Evolutionary conservation across 306 rosid species (phyloP), one percentile per base, ranked within the genome.

Genomic region (Cicer judaicum): DNA sequence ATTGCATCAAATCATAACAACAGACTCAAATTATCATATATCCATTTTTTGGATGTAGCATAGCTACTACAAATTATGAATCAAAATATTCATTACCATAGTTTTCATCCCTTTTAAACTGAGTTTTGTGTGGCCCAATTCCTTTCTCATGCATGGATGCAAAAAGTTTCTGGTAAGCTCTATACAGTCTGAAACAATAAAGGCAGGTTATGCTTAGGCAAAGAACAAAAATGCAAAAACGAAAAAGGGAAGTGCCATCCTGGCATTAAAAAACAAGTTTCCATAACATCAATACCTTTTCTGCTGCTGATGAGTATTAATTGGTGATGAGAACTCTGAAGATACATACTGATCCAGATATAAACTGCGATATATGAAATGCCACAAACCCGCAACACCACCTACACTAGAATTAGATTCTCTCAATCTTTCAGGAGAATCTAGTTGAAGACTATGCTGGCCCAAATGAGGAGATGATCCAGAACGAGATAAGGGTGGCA

Each of bases 381-480:
- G 97, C 97, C 98, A 93, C 54, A 93, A 86, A 64, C 98, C 97
- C 81, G 91, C 85, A 44, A 84, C 96, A 59, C 96, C 97, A 7
- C 93, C 98, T 44, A 84, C 64, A 10, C 87, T 86, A 80, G 68
- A 79, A 85, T 66, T 61, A 39, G 89, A 60, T 80, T 86, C 92
- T 80, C 79, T 77, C 71, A 78, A 78, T 79, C 88, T 80, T 55
- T 93, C 97, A 40, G 87, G 81, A 80, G 87, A 88, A 85, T 89
- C 98, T 70, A 87, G 74, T 70, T 79, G 80, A 84, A 76, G 84
- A 73, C 80, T 78, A 39, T 83, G 87, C 76, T 91, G 96, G 52
- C 87, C 82, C 81, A 85, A 60, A 83, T 67, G 87, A 68, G 95
- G 67, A 49, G 94, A 77, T 50, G 86, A 77, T 76, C 87, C 90